Evolutionary conservation across 202 grass and related monocot species (phyloP).

Genomic region (Musa balbisiana): DNA sequence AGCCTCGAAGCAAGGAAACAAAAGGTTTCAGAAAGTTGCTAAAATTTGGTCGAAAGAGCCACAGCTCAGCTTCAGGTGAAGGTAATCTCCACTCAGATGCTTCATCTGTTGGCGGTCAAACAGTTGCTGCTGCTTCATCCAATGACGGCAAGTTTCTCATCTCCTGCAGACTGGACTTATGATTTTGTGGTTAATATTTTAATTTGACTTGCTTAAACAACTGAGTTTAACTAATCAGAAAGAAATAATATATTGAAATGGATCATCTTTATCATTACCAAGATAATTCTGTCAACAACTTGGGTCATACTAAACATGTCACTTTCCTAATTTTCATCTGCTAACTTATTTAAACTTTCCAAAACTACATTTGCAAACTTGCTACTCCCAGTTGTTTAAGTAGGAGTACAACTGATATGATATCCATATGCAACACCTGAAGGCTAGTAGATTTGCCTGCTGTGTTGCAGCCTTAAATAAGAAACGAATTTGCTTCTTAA

Average conservation of each 20-base stretch:
- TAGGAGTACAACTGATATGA: too few relatives aligned
- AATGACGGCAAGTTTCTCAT: constrained; percentile 44
- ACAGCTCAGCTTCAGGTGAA: constrained; percentile 36
- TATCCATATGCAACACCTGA: too few relatives aligned
- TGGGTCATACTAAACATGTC: too few relatives aligned
- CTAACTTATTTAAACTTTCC: too few relatives aligned
- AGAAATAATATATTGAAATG: too few relatives aligned
- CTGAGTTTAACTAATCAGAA: background rate
- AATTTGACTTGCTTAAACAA: background rate
- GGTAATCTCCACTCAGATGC: constrained; percentile 36
- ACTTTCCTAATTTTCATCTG: too few relatives aligned
- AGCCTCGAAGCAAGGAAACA: constrained; percentile 57
- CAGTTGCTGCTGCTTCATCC: constrained; percentile 18
- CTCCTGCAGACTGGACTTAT: background rate
- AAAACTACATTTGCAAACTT: too few relatives aligned
- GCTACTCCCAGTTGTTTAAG: too few relatives aligned
- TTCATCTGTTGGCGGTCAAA: constrained; percentile 47
- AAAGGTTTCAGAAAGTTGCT: constrained; percentile 85
- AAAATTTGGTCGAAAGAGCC: constrained; percentile 84
- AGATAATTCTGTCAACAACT: background rate
- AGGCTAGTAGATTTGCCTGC: too few relatives aligned
- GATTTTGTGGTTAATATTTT: background rate
- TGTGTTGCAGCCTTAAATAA: too few relatives aligned
- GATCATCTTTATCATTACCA: background rate
- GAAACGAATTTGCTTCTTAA: too few relatives aligned